Conservation (phyloP, 2,329 filamentous ascomycete genomes). For the Fusarium mexicanum region DNA sequence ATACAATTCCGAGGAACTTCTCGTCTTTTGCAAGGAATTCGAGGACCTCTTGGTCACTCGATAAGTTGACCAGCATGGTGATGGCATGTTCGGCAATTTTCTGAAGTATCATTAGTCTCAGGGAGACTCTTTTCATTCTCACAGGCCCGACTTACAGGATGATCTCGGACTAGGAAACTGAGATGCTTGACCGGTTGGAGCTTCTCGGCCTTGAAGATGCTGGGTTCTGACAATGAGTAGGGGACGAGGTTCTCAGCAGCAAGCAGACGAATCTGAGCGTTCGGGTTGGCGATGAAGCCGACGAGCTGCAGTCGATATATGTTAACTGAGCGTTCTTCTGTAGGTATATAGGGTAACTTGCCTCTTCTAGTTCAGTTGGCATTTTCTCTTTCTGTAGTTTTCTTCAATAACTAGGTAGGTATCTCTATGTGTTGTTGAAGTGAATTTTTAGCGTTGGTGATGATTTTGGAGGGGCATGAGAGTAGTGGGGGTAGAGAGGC, state of each 20-base stretch:
- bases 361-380: conserved; percentile 82
- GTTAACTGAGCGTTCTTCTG: not conserved
- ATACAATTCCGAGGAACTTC: conserved; percentile 78
- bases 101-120: conserved; percentile 53
- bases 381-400: conserved; percentile 54
- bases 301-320: conserved; percentile 71
- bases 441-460: conserved; percentile 34
- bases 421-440: conserved; percentile 2
- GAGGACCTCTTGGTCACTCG: conserved; percentile 79
- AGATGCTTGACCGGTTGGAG: conserved; percentile 85
- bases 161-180: conserved; percentile 86
- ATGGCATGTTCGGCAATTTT: conserved; percentile 93
- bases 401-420: not conserved
- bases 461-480: conserved; percentile 44
- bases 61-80: conserved; percentile 88
- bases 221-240: conserved; percentile 77
- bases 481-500: conserved; percentile 38
- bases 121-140: too few species aligned
- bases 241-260: conserved; percentile 88
- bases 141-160: conserved; percentile 66
- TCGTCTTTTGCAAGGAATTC: conserved; percentile 80
- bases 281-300: conserved; percentile 91
- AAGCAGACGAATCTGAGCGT: conserved; percentile 87
- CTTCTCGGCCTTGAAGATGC: conserved; percentile 84
- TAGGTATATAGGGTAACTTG: not conserved